Base-by-base conservation (phyloP, 768 basidiomycete species). In the Lentinula raphanica region DNA sequence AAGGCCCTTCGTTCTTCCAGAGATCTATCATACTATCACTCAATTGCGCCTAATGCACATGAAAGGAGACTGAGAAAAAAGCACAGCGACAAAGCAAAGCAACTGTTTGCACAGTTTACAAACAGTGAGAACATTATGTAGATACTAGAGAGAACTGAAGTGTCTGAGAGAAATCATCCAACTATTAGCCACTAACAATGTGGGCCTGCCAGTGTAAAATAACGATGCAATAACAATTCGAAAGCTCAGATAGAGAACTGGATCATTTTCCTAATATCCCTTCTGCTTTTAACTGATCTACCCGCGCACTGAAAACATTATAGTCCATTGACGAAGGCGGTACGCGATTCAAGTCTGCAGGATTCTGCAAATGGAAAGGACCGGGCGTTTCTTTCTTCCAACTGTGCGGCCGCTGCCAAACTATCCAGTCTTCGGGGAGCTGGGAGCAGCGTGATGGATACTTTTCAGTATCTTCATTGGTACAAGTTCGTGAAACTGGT, bases 271-370 rank as follows among this genome's bases (percentile, higher is more conserved):
- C 49, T 11, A 50, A 32, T 21, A 32, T 19, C 31, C 49, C 49
- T 29, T n/a, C 29, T 36, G 49, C 49, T 19, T 35, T 50, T 32
- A 50, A 9, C 19, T 50, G 49, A n/a, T 50, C 19, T 28, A 50
- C 49, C 13, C 49, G 49, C 11, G 49, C 49, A 50, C 49, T 50
- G 17, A 50, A 50, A 35, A 50, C 49, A 21, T 50, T 35, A 32
- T 32, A 50, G 13, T 50, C 49, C 49, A 50, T 50, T 5, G 49
- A 50, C 4, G 49, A 50, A 35, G 49, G 49, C 12, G 49, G 49
- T 9, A 36, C 12, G 36, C 15, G 49, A 7, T 19, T 28, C 2
- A n/a, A 19, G 5, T 36, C 32, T 50, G 21, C 49, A 7, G 49
- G 3, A n/a, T 35, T 35, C 29, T 31, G 49, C 49, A 50, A 9